These are phyloP conservation scores for Pascua sp. DNA, from an alignment of 1,284 basidiomycete species.

Conservation along the genomic window DNA sequence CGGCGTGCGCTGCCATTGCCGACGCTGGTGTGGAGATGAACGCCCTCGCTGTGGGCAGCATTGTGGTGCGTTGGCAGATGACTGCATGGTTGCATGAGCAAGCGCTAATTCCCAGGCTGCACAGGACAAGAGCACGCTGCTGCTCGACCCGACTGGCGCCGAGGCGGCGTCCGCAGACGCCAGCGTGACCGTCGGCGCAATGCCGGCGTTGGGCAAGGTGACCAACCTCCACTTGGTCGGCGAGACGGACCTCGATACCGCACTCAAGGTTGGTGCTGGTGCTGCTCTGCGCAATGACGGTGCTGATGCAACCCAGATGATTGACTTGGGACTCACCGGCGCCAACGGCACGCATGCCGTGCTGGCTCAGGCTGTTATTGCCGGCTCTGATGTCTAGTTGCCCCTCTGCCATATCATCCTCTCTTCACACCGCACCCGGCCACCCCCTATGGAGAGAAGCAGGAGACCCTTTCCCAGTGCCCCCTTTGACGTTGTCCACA, in stretches of 20 bases:
- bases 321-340: slow-evolving; percentile 26
- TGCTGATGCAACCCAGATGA: slow-evolving; percentile 24
- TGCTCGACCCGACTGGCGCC: slow-evolving; percentile 68
- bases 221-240: slow-evolving; percentile 80
- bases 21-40: slow-evolving; percentile 47
- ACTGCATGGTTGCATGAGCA: background rate
- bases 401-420: no score
- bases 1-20: slow-evolving; percentile 78
- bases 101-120: slow-evolving; percentile 26
- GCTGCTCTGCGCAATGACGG: background rate
- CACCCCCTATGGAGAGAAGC: no score
- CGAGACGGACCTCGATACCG: slow-evolving; percentile 41
- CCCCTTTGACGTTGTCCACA: no score
- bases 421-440: no score
- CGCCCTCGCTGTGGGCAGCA: slow-evolving; percentile 43
- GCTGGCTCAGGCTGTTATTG: slow-evolving; percentile 31
- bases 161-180: slow-evolving; percentile 57
- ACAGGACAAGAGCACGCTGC: slow-evolving; percentile 53
- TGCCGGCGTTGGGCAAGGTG: slow-evolving; percentile 85
- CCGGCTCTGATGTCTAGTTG: slow-evolving; percentile 3
- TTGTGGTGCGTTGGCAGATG: slow-evolving; percentile 21
- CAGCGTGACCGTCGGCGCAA: slow-evolving; percentile 68
- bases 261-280: slow-evolving; percentile 27
- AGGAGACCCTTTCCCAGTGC: no score
- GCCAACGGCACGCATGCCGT: slow-evolving; percentile 32